Conservation (phyloP, 768 basidiomycete genomes). For the Xerocomellus amylosporus region DNA sequence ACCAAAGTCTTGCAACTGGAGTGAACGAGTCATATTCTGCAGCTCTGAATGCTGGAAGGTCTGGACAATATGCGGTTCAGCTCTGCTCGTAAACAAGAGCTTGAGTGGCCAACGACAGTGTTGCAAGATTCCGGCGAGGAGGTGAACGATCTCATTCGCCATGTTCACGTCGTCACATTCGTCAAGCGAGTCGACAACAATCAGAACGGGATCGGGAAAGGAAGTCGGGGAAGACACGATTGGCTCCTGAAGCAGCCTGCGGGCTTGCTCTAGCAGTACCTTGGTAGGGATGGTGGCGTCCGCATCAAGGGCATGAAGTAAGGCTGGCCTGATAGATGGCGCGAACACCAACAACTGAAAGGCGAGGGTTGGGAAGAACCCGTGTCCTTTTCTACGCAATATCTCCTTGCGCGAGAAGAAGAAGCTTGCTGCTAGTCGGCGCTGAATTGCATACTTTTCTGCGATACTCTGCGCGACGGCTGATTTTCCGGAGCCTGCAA, state of each 20-base stretch:
- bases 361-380: slow-evolving; percentile 32
- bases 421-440: slow-evolving; percentile 33
- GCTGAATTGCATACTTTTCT: slow-evolving; percentile 15
- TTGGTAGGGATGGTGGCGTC: slow-evolving; percentile 23
- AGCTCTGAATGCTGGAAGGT: slow-evolving; percentile 20
- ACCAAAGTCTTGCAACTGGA: slow-evolving; percentile 20
- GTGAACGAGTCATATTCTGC: slow-evolving; percentile 1
- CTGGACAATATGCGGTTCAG: slow-evolving; percentile 15
- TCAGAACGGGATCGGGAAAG: slow-evolving; percentile 14
- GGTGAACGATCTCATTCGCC: slow-evolving; percentile 21
- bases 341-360: slow-evolving; percentile 27
- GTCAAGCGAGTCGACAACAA: slow-evolving; percentile 24
- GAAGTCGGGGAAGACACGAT: slow-evolving; percentile 7
- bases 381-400: slow-evolving; percentile 19
- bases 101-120: slow-evolving; percentile 22
- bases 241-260: slow-evolving; percentile 24
- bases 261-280: slow-evolving; percentile 24
- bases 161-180: slow-evolving; percentile 26
- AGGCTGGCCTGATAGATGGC: slow-evolving; percentile 14
- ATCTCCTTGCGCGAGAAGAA: slow-evolving; percentile 32
- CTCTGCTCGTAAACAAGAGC: slow-evolving; percentile 26
- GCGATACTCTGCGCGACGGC: slow-evolving; percentile 31
- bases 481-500: slow-evolving; percentile 24
- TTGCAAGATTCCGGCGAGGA: slow-evolving; percentile 17
- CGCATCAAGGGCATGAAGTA: slow-evolving; percentile 19